phyloP scores from a whole-genome alignment of 2,329 filamentous ascomycete species.

The Colletotrichum tabaci region DNA sequence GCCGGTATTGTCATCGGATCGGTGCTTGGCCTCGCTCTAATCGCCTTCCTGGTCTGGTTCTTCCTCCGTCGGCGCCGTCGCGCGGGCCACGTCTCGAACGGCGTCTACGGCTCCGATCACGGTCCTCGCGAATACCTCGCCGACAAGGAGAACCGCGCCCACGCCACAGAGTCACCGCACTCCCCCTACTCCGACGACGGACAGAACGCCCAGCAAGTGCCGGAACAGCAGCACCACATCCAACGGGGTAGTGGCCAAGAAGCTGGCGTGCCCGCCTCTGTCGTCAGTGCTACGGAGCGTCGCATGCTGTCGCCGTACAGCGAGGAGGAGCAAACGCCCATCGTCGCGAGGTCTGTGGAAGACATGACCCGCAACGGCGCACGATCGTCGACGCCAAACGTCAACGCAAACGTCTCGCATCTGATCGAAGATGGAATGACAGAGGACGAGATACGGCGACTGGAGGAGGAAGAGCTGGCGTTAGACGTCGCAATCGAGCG shows the following conservation, averaged over 20 bases:
- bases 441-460: constrained; percentile 65
- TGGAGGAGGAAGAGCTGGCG: constrained; percentile 72
- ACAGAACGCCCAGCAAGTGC: constrained; percentile 43
- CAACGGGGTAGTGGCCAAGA: not conserved
- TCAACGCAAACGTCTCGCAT: constrained; percentile 61
- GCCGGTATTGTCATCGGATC: constrained; percentile 64
- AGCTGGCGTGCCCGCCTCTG: constrained; percentile 4
- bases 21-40: constrained; percentile 56
- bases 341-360: constrained; percentile 23
- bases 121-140: constrained; percentile 57
- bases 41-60: constrained; percentile 59
- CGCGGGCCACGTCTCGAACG: constrained; percentile 45
- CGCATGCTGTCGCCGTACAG: constrained; percentile 24
- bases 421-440: constrained; percentile 75
- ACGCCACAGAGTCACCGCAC: constrained; percentile 56
- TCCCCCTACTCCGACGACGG: constrained; percentile 62
- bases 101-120: constrained; percentile 48
- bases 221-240: constrained; percentile 29
- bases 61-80: constrained; percentile 56
- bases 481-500: constrained; percentile 71
- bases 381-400: constrained; percentile 39
- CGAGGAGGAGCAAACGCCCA: constrained; percentile 25
- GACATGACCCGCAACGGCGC: constrained; percentile 21
- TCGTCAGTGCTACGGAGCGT: constrained; percentile 18
- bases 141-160: constrained; percentile 62